Conservation (phyloP, 306 rosid genomes). For the Echinosophora koreensis region DNA sequence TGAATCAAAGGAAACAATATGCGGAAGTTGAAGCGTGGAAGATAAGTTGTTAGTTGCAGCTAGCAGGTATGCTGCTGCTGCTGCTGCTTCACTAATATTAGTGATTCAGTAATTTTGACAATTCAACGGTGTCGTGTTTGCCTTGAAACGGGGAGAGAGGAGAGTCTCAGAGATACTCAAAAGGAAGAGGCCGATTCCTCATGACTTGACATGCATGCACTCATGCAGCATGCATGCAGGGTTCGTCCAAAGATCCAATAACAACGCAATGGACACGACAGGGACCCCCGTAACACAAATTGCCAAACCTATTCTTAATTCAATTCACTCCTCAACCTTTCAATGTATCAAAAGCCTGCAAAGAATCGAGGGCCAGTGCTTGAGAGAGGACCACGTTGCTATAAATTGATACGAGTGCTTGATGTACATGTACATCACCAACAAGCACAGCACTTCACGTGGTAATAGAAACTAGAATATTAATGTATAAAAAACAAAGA, state of each 20-base stretch:
- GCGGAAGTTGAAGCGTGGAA: conserved; percentile 48
- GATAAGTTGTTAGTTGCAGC: conserved; percentile 35
- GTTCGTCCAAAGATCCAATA: neutral
- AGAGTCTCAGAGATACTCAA: conserved; percentile 10
- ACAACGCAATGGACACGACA: conserved; percentile 14
- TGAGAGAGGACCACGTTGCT: neutral
- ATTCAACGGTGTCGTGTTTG: conserved; percentile 46
- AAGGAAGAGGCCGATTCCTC: neutral
- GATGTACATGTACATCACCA: no score
- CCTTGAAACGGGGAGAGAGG: conserved; percentile 24
- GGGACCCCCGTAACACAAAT: neutral
- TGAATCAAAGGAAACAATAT: neutral
- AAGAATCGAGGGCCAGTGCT: neutral
- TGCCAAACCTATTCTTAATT: neutral
- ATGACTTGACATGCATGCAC: neutral
- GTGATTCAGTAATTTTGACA: conserved; percentile 30
- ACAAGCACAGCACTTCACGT: no score
- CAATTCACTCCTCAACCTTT: neutral
- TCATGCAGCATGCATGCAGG: neutral
- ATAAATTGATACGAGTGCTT: no score
- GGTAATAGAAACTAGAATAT: no score
- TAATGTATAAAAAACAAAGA: no score
- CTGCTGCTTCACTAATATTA: conserved; percentile 31
- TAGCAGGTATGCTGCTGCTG: neutral
- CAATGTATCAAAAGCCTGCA: conserved; percentile 31